Conservation (phyloP, 257 asterid genomes). For the Salvia rosmarinus region DNA sequence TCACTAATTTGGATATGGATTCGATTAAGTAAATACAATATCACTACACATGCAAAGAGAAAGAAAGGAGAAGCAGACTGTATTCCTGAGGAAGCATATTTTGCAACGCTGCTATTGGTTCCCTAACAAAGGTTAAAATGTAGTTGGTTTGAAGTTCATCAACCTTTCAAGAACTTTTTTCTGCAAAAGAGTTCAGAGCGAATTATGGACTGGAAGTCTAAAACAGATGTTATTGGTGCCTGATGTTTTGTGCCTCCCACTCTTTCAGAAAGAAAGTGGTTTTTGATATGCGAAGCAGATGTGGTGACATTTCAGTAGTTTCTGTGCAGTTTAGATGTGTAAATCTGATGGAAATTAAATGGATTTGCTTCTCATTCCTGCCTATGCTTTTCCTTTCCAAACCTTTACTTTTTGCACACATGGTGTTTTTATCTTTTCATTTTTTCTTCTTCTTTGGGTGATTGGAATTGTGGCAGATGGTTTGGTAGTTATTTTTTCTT, state of each 20-base stretch:
- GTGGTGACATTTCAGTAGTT: neutral
- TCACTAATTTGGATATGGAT: neutral
- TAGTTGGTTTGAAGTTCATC: neutral
- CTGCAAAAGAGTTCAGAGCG: neutral
- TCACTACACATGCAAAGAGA: neutral
- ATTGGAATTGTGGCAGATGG: constrained; percentile 18
- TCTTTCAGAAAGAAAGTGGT: neutral
- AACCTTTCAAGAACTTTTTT: neutral
- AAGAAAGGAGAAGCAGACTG: neutral
- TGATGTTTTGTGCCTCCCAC: neutral
- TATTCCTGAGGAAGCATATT: neutral
- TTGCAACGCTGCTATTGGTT: neutral
- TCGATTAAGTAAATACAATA: neutral
- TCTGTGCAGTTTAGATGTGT: neutral
- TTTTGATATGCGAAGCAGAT: neutral
- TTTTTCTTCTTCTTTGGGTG: neutral
- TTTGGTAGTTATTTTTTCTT: constrained; percentile 27
- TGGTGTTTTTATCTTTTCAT: neutral
- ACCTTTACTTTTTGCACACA: neutral
- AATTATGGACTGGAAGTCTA: constrained; percentile 3
- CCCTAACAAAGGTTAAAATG: neutral
- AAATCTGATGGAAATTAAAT: neutral
- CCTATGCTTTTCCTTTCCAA: neutral
- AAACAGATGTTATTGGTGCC: neutral
- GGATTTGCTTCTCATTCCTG: neutral